These are phyloP conservation scores for Fusarium chaquense DNA, from an alignment of 2,329 filamentous ascomycete genomes.

Conservation along the genomic window DNA sequence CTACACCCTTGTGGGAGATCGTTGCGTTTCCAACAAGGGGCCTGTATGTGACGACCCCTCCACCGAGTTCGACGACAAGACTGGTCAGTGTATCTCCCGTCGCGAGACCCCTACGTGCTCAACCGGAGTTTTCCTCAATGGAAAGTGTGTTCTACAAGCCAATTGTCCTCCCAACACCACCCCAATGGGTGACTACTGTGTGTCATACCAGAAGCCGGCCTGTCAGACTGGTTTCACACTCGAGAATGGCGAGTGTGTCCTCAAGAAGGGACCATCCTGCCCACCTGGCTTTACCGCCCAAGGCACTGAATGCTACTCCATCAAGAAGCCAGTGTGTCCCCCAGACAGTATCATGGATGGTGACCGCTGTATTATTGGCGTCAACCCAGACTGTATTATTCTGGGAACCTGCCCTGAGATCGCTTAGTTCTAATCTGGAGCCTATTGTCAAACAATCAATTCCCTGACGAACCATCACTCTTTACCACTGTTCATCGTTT, in stretches of 20 bases:
- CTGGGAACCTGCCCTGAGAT: background rate
- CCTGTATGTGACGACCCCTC: background rate
- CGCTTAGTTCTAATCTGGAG: background rate
- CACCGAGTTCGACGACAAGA: conserved; percentile 1
- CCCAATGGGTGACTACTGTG: conserved; percentile 7
- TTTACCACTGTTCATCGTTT: background rate
- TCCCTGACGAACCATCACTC: background rate
- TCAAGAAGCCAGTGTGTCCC: conserved; percentile 1
- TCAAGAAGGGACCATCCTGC: background rate
- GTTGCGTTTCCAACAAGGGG: background rate
- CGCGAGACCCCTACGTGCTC: background rate
- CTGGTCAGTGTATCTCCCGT: background rate
- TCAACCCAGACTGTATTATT: conserved; percentile 3
- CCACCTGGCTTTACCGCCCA: background rate
- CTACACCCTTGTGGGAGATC: background rate
- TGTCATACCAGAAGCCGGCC: background rate
- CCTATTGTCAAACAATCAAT: background rate
- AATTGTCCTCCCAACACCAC: background rate
- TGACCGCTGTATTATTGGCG: background rate
- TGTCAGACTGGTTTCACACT: background rate
- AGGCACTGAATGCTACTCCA: background rate
- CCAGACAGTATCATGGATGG: background rate
- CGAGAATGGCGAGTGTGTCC: conserved; percentile 6
- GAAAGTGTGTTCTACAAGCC: background rate
- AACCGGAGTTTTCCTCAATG: background rate